phyloP scores from a whole-genome alignment of 805 yeast genomes.

The Priceomyces carsonii region DNA sequence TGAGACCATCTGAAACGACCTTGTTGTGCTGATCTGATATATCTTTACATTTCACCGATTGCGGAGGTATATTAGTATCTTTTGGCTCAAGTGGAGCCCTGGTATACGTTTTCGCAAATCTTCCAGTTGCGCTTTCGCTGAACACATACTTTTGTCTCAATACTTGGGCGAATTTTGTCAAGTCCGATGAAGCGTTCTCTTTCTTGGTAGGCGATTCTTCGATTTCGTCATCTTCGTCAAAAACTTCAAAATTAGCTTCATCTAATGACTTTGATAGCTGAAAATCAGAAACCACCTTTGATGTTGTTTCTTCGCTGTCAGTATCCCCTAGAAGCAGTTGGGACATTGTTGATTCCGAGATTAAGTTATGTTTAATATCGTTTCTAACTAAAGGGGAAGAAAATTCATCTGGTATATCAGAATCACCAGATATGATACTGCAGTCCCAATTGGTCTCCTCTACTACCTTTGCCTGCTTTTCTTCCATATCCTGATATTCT shows the following conservation, averaged over 20 bases:
- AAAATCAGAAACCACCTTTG: too few species aligned
- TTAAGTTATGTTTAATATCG: conserved; percentile 5
- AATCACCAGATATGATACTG: conserved; percentile 20
- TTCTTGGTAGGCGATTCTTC: conserved; percentile 43
- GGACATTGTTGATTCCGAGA: too few species aligned
- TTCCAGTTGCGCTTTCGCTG: background rate
- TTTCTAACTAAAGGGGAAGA: conserved; percentile 26
- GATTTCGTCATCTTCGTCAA: conserved; percentile 35
- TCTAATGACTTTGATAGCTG: too few species aligned
- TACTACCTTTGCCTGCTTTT: too few species aligned
- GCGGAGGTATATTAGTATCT: background rate
- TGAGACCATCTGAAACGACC: too few species aligned
- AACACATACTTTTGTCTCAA: conserved; percentile 24
- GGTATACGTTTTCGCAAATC: background rate
- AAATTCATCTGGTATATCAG: conserved; percentile 30
- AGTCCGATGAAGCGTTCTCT: conserved; percentile 3
- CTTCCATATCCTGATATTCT: too few species aligned
- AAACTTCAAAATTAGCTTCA: conserved; percentile 21
- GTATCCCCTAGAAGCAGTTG: too few species aligned
- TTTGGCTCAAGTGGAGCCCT: background rate
- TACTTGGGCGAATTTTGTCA: conserved; percentile 11
- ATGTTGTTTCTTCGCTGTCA: too few species aligned
- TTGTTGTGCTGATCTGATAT: too few species aligned
- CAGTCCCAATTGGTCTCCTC: conserved; percentile 6
- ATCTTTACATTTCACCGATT: background rate